Evolutionary conservation across 1,139 yeast genomes (phyloP).

Genomic region (Protomyces arabidopsidicola): DNA sequence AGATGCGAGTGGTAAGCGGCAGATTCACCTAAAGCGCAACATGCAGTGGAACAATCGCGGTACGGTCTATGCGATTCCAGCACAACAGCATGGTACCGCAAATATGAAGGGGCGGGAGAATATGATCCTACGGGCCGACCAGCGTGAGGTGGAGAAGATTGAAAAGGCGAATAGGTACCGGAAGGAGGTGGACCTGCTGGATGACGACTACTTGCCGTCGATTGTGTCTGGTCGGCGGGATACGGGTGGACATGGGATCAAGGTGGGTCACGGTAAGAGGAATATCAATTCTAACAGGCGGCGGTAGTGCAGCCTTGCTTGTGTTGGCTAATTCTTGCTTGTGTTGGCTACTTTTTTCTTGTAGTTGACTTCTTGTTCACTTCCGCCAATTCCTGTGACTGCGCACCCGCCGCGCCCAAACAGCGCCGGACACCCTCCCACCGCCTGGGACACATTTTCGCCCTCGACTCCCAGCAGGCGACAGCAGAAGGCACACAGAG

Average conservation of each 20-base stretch:
- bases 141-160: slow-evolving; percentile 85
- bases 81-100: slow-evolving; percentile 36
- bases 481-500: not conserved
- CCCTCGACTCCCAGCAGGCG: no score
- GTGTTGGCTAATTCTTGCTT: no score
- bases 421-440: no score
- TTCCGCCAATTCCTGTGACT: not conserved
- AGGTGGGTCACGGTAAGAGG: slow-evolving; percentile 23
- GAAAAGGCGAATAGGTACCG: slow-evolving; percentile 18
- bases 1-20: slow-evolving; percentile 69
- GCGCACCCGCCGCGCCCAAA: not conserved
- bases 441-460: no score
- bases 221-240: slow-evolving; percentile 29
- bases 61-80: slow-evolving; percentile 65
- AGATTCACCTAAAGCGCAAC: slow-evolving; percentile 85
- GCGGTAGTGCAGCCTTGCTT: slow-evolving; percentile 6
- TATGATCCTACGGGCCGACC: slow-evolving; percentile 61
- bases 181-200: slow-evolving; percentile 28
- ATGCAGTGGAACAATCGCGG: slow-evolving; percentile 95
- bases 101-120: slow-evolving; percentile 29
- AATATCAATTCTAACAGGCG: slow-evolving; percentile 14
- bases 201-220: slow-evolving; percentile 29
- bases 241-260: not conserved
- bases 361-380: no score
- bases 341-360: no score